Percentiles rank a stretch among this genome's conserved stretches.
phyloP scores from a whole-genome alignment of 345 rosid species.

The Camelina hispida region DNA sequence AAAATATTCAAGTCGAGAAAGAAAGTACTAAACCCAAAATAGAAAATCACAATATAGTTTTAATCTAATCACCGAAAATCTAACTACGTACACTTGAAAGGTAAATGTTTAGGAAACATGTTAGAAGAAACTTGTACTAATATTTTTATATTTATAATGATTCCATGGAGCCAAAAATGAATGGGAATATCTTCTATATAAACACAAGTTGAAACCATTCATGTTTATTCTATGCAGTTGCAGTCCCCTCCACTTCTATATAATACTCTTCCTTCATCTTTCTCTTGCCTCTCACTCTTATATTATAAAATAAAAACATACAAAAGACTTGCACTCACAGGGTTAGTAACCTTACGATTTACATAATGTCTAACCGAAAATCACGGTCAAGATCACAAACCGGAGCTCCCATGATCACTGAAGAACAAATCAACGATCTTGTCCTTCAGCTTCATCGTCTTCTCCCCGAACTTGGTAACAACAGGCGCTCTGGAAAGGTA shows the following conservation, averaged over 20 bases:
- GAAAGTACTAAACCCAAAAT: too few relatives aligned
- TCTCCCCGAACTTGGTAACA: constrained; percentile 74
- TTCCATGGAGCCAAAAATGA: constrained; percentile 12
- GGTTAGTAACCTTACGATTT: constrained; percentile 4
- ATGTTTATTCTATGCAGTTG: constrained; percentile 29
- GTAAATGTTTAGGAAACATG: constrained; percentile 4
- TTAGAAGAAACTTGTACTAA: not conserved
- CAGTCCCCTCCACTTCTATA: constrained; percentile 14
- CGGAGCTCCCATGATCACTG: constrained; percentile 71
- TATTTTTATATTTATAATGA: not conserved
- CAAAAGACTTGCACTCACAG: constrained; percentile 7
- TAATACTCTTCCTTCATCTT: not conserved
- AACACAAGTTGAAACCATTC: constrained; percentile 36
- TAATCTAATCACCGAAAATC: not conserved
- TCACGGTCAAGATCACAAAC: constrained; percentile 70
- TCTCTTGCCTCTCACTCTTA: not conserved
- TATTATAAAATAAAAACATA: constrained; percentile 11
- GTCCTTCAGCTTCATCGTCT: constrained; percentile 84
- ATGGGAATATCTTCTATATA: constrained; percentile 32
- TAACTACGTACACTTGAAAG: not conserved
- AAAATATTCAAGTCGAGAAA: too few relatives aligned
- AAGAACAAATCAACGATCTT: constrained; percentile 93
- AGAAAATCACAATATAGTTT: too few relatives aligned
- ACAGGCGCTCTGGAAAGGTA: constrained; percentile 73
- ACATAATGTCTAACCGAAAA: constrained; percentile 78